Evolutionary conservation across 2,329 filamentous ascomycete genomes (phyloP), one percentile per base, ranked within the genome.

Genomic region (Claviceps citrina): DNA sequence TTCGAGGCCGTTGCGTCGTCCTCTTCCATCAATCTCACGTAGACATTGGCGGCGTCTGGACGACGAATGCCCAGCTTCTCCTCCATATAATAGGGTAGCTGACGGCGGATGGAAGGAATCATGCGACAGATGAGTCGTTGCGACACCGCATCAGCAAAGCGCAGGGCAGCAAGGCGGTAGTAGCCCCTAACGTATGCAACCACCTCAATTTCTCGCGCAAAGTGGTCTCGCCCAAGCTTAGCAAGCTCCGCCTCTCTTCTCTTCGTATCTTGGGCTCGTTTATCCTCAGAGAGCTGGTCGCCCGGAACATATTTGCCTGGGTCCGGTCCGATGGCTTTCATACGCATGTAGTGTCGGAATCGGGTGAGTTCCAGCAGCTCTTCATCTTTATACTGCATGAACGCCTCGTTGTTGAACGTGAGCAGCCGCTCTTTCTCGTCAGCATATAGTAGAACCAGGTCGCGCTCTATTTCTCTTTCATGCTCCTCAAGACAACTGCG

Each of bases 151-250:
- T 86, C 80, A 1, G 75, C 65, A 48, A 84, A 81, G 1, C 80
- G 70, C 26, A 67, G 60, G 0, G 74, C 70, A 0, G 81, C 79
- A 4, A 79, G 70, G 35, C 73, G 66, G 51, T 86, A 86, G 54
- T 85, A 86, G 0, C 71, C 78, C 0, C 78, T 64, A 33, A 83
- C 67, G 4, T 75, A 74, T 0, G 76, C 67, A 0, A 81, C 70
- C 0, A 81, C 71, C 7, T 68, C 63, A 1, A 86, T 56, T 51
- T 84, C 80, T 0, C 60, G 56, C 1, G 63, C 53, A 47, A 74
- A 84, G 0, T 65, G 62, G 48, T 85, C 81, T 0, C 61, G 54
- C 0, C 67, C 68, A 9, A 84, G 60, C 20, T 66, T 68, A 10
- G 54, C 48, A 6, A 63, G 45, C 20, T 74, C 64, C 6, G 53